Percentiles rank a stretch among this genome's conserved stretches.
Evolutionary conservation across 257 asterid genomes (phyloP).

Genomic region (Nicotiana benthamiana): DNA sequence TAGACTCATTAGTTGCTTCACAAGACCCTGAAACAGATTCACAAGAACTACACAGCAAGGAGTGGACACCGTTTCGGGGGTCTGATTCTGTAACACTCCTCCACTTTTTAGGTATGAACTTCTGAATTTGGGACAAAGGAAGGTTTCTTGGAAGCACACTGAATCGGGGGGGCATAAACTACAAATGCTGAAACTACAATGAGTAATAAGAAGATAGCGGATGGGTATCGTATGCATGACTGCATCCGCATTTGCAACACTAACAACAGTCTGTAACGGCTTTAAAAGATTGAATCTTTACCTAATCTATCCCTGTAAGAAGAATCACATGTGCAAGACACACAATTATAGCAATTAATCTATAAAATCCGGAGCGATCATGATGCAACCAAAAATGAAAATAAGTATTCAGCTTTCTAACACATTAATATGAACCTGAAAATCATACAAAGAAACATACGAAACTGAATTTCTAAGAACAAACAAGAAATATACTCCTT

Average conservation of each 20-base stretch:
- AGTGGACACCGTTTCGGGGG: constrained; percentile 9
- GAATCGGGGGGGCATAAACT: constrained; percentile 36
- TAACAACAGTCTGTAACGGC: neutral
- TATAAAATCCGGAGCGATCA: neutral
- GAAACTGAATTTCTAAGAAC: neutral
- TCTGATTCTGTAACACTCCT: constrained; percentile 20
- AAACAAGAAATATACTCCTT: neutral
- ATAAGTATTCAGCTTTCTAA: neutral
- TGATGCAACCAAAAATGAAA: neutral
- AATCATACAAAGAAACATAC: neutral
- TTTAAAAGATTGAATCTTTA: neutral
- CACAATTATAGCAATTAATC: neutral
- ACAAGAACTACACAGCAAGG: neutral
- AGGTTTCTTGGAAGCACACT: constrained; percentile 32
- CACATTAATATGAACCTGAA: neutral
- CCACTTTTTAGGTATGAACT: constrained; percentile 52
- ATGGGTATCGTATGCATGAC: constrained; percentile 24
- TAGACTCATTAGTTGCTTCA: constrained; percentile 20
- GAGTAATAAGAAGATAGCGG: constrained; percentile 15
- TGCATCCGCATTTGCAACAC: constrained; percentile 21
- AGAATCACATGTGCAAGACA: neutral
- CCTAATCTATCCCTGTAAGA: neutral
- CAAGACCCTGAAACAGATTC: constrained; percentile 16
- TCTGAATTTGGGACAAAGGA: constrained; percentile 33
- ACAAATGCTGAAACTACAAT: constrained; percentile 10